Percentiles rank a stretch among this genome's conserved stretches.
Conservation (phyloP, 306 rosid genomes). For the Fragaria vesca region DNA sequence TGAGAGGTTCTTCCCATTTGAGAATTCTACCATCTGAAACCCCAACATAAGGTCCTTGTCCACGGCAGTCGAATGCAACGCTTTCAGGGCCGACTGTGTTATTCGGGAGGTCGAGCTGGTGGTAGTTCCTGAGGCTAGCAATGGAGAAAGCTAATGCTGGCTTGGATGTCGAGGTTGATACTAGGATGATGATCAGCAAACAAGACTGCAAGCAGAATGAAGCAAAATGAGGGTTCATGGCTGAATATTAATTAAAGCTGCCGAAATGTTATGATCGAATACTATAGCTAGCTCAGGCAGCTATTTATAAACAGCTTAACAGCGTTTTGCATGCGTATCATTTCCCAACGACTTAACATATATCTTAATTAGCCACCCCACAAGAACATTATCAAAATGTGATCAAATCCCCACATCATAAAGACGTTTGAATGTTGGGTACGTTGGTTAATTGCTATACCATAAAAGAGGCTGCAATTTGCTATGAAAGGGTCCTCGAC, state of each 20-base stretch:
- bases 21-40: conserved; percentile 63
- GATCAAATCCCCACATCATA: no score
- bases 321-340: no score
- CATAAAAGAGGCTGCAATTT: no score
- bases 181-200: neutral
- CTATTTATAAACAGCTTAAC: neutral
- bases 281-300: neutral
- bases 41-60: conserved; percentile 53
- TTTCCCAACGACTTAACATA: neutral
- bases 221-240: neutral
- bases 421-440: no score
- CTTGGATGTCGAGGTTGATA: neutral
- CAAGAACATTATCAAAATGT: no score
- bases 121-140: conserved; percentile 16
- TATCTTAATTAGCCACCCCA: no score
- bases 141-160: neutral
- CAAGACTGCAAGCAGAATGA: neutral
- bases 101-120: conserved; percentile 27
- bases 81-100: conserved; percentile 53
- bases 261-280: neutral
- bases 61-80: conserved; percentile 60
- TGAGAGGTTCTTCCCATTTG: conserved; percentile 39
- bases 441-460: no score
- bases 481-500: no score
- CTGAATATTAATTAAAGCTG: neutral